Percentiles rank a stretch among this genome's conserved stretches.
phyloP scores from a whole-genome alignment of 176 grass and related monocot genomes.

The Oryza officinalis region DNA sequence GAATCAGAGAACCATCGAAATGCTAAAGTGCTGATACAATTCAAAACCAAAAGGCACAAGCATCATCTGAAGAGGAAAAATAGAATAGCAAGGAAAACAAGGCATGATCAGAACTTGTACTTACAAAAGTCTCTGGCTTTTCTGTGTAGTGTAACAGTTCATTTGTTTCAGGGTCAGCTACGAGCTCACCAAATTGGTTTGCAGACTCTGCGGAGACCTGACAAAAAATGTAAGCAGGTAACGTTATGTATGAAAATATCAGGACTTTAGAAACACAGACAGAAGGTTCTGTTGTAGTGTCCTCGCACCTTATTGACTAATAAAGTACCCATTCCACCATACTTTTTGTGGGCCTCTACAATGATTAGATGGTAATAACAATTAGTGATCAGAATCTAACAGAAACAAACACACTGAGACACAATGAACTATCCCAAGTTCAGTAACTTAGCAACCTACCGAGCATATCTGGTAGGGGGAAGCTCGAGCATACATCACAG shows the following conservation, averaged over 20 bases:
- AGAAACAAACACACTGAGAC: not conserved
- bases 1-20: not conserved
- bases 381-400: constrained; percentile 17
- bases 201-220: constrained; percentile 98
- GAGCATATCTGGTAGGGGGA: constrained; percentile 89
- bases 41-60: constrained; percentile 1
- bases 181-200: constrained; percentile 97
- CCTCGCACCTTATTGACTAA: constrained; percentile 84
- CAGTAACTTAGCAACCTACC: constrained; percentile 58
- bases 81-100: constrained; percentile 27
- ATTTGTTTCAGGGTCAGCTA: constrained; percentile 91
- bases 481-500: constrained; percentile 96
- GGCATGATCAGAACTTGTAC: constrained; percentile 36
- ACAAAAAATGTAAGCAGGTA: constrained; percentile 8
- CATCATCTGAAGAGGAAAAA: not conserved
- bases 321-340: constrained; percentile 90
- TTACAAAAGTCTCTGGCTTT: constrained; percentile 98
- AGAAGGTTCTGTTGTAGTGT: constrained; percentile 6
- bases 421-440: constrained; percentile 9
- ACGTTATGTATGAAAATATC: constrained; percentile 14
- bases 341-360: constrained; percentile 96
- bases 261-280: not conserved
- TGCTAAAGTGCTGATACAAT: not conserved
- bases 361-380: constrained; percentile 35
- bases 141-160: constrained; percentile 97